phyloP scores from a whole-genome alignment of 1,284 basidiomycete species.

The Coniferiporia weirii region DNA sequence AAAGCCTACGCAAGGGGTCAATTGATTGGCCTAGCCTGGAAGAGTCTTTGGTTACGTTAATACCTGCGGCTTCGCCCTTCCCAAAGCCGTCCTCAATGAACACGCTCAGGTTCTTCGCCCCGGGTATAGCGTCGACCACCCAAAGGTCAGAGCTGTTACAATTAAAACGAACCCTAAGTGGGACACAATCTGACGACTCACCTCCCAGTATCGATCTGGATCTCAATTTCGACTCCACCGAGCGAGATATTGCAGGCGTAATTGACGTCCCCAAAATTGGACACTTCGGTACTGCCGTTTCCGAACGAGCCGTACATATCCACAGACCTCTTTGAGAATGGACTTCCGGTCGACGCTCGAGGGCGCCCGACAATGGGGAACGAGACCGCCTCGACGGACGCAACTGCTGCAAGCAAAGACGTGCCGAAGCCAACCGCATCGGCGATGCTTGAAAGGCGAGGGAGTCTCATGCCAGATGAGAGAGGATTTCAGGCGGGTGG shows the following conservation, averaged over 20 bases:
- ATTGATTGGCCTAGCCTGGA: conserved; percentile 1
- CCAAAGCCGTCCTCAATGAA: background rate
- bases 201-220: conserved; percentile 15
- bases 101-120: conserved; percentile 6
- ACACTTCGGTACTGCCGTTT: conserved; percentile 24
- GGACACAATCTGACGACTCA: background rate
- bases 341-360: background rate
- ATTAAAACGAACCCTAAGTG: too few species aligned
- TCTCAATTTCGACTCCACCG: conserved; percentile 5
- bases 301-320: conserved; percentile 5
- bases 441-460: too few species aligned
- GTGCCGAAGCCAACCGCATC: conserved; percentile 18
- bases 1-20: conserved; percentile 31
- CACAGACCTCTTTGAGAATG: background rate
- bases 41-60: background rate
- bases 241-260: conserved; percentile 42
- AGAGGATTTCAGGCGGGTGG: too few species aligned
- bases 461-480: too few species aligned
- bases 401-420: background rate
- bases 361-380: background rate
- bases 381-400: background rate
- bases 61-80: background rate
- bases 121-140: background rate
- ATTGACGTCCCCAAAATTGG: conserved; percentile 39
- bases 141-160: conserved; percentile 11